These are phyloP conservation scores for Pythium aquatile DNA, from an alignment of 352 stramenopile genomes.

Conservation along the genomic window DNA sequence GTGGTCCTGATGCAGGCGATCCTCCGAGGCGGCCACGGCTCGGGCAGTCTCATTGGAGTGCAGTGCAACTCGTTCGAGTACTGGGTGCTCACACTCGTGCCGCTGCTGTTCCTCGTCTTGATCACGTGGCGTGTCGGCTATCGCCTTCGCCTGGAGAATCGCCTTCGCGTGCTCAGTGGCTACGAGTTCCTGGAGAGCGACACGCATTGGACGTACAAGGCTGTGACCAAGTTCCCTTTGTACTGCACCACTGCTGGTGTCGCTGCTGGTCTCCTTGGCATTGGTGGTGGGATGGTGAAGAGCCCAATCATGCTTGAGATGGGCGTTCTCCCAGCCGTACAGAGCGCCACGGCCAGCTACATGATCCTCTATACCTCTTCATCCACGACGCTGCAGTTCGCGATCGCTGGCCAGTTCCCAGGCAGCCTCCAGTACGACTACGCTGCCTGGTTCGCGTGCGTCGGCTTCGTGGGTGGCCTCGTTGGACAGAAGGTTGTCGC, in stretches of 20 bases:
- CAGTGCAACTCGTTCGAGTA: conserved; percentile 89
- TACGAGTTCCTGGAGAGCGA: conserved; percentile 90
- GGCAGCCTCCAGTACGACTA: conserved; percentile 90
- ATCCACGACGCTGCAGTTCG: conserved; percentile 91
- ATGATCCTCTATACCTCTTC: conserved; percentile 90
- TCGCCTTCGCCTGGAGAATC: conserved; percentile 54
- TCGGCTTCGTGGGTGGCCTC: conserved; percentile 86
- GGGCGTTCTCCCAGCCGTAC: conserved; percentile 88
- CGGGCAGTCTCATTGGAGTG: conserved; percentile 86
- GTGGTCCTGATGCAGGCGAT: conserved; percentile 72
- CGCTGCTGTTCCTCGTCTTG: conserved; percentile 47
- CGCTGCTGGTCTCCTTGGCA: conserved; percentile 93
- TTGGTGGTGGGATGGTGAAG: conserved; percentile 97
- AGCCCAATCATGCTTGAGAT: conserved; percentile 97
- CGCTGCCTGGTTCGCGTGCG: conserved; percentile 83
- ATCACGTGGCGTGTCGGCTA: conserved; percentile 28
- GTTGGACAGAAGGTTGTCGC: conserved; percentile 78
- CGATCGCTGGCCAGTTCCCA: conserved; percentile 78
- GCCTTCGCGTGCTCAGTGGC: conserved; percentile 56
- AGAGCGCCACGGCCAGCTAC: conserved; percentile 92
- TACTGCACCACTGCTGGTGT: conserved; percentile 93
- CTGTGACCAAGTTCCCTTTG: conserved; percentile 90
- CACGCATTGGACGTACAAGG: conserved; percentile 90
- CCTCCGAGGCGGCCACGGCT: conserved; percentile 68
- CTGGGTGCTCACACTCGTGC: conserved; percentile 90